Evolutionary conservation across 2,329 filamentous ascomycete genomes (phyloP), one percentile per base, ranked within the genome.

Genomic region (Fusarium tuaranense): DNA sequence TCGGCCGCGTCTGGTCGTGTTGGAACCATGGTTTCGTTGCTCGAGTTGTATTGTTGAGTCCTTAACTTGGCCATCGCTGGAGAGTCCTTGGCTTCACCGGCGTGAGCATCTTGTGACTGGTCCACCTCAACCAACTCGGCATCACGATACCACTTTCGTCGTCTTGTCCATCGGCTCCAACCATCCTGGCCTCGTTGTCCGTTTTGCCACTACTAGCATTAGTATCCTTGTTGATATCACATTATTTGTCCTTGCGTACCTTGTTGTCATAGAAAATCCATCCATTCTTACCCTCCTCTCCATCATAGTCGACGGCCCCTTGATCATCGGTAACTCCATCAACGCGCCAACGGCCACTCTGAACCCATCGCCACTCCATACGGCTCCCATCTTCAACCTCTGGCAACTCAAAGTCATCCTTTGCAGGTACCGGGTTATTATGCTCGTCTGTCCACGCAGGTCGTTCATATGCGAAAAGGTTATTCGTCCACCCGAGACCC

Each of bases 201-300:
- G 76, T 94, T 93, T 81, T 95, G 92, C 97, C 97, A 99, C 93
- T 97, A 59, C 4, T 5, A 53, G 27, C 44, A 73, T 79, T 63
- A 76, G 63, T 14, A 44, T 13, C 34, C 2, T 8, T 8, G 13
- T 1, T 7, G 4, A 2, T 2, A 27, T 1, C 0, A 2, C 9
- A 4, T 14, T 2, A 7, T 6, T 27, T 7, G 30, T 0, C 18
- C 18, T 14, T 12, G 22, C 86, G 70, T 85, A 95, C 94, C 91
- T 98, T 98, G 82, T 96, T 98, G 80, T 99, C 97, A 81, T 98
- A 99, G 83, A 97, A 99, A 41, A 98, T 94, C 97, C 97, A 99
- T 1, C 95, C 97, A 76, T 92, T 90, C 79, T 85, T 91, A 5
- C 90, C 92, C 27, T 92, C 88, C 1, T 89, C 86, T 3, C 87